Base-by-base conservation (phyloP, 768 basidiomycete species). In the Lyophyllum decastes region DNA sequence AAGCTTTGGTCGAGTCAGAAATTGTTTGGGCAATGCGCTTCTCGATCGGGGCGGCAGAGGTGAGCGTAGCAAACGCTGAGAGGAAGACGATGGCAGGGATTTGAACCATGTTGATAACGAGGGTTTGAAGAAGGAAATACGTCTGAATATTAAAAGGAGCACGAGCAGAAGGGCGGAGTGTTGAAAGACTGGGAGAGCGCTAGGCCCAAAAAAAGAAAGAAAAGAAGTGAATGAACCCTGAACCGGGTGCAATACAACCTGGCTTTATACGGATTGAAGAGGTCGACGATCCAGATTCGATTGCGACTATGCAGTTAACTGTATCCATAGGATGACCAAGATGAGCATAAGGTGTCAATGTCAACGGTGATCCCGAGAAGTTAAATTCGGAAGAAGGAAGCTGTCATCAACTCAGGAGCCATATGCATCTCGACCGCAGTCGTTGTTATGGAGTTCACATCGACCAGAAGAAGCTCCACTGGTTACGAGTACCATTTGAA, bases 1-100 rank as follows among this genome's bases (percentile, higher is more conserved):
- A 85, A 48, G 77, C 65, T 17, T 66, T 63, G 14, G 81, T 83
- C 1, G 83, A 75, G 48, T 78, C 80, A 2, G 75, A 54, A 49
- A 82, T 83, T 40, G 67, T 64, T 66, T 84, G 83, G 1, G 73
- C 76, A 61, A 84, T 82, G 38, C 82, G 79, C 70, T 79, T 83
- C 54, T 72, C 64, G 16, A 76, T 41, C 58, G 74, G 72, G 45
- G 73, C 67, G 57, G 72, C 72, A 16, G 70, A 63, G 40, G 71
- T 72, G 38, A 69, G 52, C 45, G 65, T 60, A 49, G 69, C 52
- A 27, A 66, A 59, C 26, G 66, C 66, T 50, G 70, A 58, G 33
- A 65, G 45, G 43, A 74, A 65, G 60, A 74, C 65, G 59, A 76
- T 62, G 57, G 70, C 64, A 35, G 70, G 63, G 68, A 77, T 67